phyloP scores from a whole-genome alignment of 306 rosid species.

The Quercus glauca region DNA sequence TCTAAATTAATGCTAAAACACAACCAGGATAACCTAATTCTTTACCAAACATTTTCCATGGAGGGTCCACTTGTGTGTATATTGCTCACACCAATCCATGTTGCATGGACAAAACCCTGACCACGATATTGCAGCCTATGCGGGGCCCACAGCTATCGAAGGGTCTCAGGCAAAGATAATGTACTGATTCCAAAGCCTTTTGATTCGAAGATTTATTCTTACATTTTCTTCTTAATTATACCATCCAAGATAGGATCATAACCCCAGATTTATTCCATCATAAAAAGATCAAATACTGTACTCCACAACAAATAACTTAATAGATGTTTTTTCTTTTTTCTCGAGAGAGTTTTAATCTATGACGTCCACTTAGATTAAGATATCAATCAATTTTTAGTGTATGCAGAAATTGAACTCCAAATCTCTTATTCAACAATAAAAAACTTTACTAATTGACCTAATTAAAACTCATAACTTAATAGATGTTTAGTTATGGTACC shows the following conservation, averaged over 20 bases:
- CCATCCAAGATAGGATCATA: too few relatives aligned
- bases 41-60: constrained; percentile 22
- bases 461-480: too few relatives aligned
- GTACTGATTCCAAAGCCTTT: not conserved
- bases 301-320: too few relatives aligned
- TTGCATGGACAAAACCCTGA: not conserved
- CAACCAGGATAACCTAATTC: not conserved
- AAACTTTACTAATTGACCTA: too few relatives aligned
- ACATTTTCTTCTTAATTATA: too few relatives aligned
- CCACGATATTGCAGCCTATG: not conserved
- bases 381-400: rapidly evolving
- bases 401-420: rapidly evolving
- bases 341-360: too few relatives aligned
- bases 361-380: rapidly evolving
- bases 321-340: too few relatives aligned
- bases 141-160: too few relatives aligned
- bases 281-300: too few relatives aligned
- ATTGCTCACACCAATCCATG: not conserved
- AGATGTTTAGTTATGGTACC: not conserved
- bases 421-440: too few relatives aligned
- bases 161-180: not conserved
- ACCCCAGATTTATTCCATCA: too few relatives aligned
- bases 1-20: constrained; percentile 19
- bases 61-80: not conserved
- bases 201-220: not conserved